Evolutionary conservation across 2,329 filamentous ascomycete species (phyloP).

Genomic region (Acrodontium crateriforme): DNA sequence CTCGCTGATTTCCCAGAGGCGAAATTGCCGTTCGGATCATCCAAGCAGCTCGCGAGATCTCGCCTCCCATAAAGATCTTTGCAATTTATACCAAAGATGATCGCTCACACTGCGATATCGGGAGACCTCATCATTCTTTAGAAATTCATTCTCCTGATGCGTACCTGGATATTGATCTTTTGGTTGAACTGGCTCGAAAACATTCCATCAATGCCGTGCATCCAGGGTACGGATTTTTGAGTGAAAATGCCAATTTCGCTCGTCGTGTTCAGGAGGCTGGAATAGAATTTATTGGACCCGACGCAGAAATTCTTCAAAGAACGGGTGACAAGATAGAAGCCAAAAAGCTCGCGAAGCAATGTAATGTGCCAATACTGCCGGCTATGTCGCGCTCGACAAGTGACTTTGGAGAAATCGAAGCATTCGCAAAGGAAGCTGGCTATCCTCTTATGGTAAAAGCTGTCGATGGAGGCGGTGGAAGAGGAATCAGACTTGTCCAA

Average conservation of each 20-base stretch:
- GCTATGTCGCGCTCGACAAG: conserved; percentile 34
- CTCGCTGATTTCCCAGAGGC: conserved; percentile 34
- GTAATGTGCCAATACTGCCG: conserved; percentile 38
- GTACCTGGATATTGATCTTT: conserved; percentile 38
- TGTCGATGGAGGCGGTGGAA: conserved; percentile 48
- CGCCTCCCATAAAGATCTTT: conserved; percentile 41
- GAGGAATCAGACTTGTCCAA: conserved; percentile 43
- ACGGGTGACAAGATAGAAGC: conserved; percentile 45
- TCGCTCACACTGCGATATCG: conserved; percentile 38
- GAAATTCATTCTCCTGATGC: conserved; percentile 36
- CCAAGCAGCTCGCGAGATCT: conserved; percentile 44
- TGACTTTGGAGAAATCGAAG: conserved; percentile 27
- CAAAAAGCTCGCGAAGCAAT: conserved; percentile 36
- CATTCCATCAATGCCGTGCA: conserved; percentile 43
- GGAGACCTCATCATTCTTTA: conserved; percentile 39
- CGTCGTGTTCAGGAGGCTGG: conserved; percentile 33
- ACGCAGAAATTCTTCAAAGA: conserved; percentile 41
- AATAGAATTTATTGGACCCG: conserved; percentile 40
- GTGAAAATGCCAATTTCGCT: conserved; percentile 40
- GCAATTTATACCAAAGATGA: conserved; percentile 44
- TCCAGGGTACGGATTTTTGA: conserved; percentile 50
- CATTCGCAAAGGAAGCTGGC: conserved; percentile 45
- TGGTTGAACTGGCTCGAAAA: conserved; percentile 35
- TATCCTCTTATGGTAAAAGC: conserved; percentile 50
- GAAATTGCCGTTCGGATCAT: conserved; percentile 51